Conservation (phyloP, 164 flowering plant genomes). For the Paratinospora sagittata region DNA sequence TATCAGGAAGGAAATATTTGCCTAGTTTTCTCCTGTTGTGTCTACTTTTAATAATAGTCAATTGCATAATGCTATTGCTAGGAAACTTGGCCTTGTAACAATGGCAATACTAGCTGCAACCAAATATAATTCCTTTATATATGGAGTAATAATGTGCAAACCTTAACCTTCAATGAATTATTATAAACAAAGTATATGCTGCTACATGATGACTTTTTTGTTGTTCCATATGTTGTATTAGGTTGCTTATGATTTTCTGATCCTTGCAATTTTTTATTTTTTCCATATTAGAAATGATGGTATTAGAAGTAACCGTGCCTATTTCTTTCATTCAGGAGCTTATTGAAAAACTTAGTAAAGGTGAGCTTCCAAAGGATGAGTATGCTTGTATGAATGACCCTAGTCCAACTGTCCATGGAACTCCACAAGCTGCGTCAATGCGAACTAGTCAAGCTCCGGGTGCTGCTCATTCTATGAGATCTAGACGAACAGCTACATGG, state of each 20-base stretch:
- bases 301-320: background rate
- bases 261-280: background rate
- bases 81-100: too few relatives aligned
- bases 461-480: slow-evolving; percentile 89
- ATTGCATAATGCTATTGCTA: too few relatives aligned
- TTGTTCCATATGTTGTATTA: background rate
- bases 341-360: slow-evolving; percentile 71
- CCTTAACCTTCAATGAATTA: background rate
- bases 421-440: slow-evolving; percentile 31
- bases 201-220: background rate
- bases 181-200: background rate
- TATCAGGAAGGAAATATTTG: too few relatives aligned
- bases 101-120: background rate
- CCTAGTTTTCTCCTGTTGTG: too few relatives aligned
- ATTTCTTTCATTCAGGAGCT: slow-evolving; percentile 53
- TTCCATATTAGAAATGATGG: too few relatives aligned
- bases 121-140: background rate
- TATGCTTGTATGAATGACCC: slow-evolving; percentile 89
- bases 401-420: slow-evolving; percentile 48
- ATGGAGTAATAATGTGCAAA: background rate
- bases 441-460: slow-evolving; percentile 32
- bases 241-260: background rate
- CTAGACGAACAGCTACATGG: slow-evolving; percentile 89
- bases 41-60: too few relatives aligned
- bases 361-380: slow-evolving; percentile 73